Percentiles rank a stretch among this genome's conserved stretches.
phyloP scores from a whole-genome alignment of 73 alveolate genomes.

The Breviolum minutum region DNA sequence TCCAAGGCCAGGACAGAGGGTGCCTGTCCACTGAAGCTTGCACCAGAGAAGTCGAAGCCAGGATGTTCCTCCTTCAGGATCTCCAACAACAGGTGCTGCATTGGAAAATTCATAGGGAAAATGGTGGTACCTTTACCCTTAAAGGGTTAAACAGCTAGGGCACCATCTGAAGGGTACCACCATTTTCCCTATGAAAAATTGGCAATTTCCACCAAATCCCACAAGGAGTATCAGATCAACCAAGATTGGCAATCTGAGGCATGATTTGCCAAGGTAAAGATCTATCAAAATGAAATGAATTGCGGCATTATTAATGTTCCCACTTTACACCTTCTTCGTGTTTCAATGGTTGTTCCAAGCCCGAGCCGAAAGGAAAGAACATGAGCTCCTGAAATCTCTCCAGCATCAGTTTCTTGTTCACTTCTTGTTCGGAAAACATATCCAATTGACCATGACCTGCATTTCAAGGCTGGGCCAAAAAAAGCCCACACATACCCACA shows the following conservation, averaged over 20 bases:
- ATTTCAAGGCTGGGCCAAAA: not conserved
- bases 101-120: not conserved
- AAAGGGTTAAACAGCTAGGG: no score
- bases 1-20: slow-evolving; percentile 23
- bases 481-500: not conserved
- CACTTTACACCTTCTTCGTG: no score
- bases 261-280: no score
- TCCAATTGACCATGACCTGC: slow-evolving; percentile 96
- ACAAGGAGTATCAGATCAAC: no score
- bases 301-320: no score
- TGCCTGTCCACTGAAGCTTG: slow-evolving; percentile 96
- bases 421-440: slow-evolving; percentile 96
- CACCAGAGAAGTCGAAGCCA: slow-evolving; percentile 97
- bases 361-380: no score
- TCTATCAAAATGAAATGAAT: no score
- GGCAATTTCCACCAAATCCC: not conserved
- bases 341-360: no score
- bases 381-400: slow-evolving; percentile 96
- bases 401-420: slow-evolving; percentile 97
- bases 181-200: no score
- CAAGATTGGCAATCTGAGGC: no score
- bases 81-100: not conserved
- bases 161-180: no score
- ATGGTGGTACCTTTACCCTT: no score
- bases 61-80: slow-evolving; percentile 96